phyloP scores from a whole-genome alignment of 192 early-diverging fungal genomes.

The Coemansia sp. region DNA sequence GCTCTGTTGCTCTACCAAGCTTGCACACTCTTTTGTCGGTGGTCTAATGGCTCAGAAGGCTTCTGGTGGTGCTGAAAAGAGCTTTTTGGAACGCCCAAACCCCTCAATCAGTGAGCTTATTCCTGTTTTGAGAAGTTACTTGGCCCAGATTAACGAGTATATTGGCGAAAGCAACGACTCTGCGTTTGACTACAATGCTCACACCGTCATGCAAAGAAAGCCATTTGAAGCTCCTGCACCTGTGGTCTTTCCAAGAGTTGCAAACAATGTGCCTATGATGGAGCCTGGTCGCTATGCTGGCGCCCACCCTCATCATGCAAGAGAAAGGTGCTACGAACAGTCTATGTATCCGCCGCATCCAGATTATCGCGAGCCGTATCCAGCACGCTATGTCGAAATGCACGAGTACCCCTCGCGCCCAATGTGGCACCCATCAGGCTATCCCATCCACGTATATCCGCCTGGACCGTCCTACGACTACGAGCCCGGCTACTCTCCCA shows the following conservation, averaged over 20 bases:
- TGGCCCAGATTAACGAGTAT: constrained; percentile 15
- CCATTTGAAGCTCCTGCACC: background rate
- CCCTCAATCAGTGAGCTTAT: background rate
- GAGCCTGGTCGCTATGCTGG: background rate
- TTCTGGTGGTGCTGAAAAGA: background rate
- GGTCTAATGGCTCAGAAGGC: background rate
- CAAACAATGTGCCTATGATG: background rate
- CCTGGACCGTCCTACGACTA: background rate
- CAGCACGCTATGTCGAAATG: background rate
- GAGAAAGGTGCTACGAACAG: background rate
- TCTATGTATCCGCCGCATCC: background rate
- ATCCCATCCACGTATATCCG: background rate
- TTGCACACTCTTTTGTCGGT: constrained; percentile 19
- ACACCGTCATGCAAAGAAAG: background rate
- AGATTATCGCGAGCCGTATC: background rate
- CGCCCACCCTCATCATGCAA: background rate
- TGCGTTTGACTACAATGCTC: background rate
- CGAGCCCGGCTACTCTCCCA: background rate
- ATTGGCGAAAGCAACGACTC: constrained; percentile 1
- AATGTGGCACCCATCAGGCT: background rate
- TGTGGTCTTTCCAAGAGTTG: background rate
- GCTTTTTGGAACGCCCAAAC: background rate
- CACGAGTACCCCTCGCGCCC: background rate
- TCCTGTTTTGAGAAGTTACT: constrained; percentile 13
- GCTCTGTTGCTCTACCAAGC: constrained; percentile 6